A percentile compares a stretch with the other conserved stretches of the same genome.
Evolutionary conservation across 2,329 filamentous ascomycete genomes (phyloP).

Genomic region (Colletotrichum phormii): DNA sequence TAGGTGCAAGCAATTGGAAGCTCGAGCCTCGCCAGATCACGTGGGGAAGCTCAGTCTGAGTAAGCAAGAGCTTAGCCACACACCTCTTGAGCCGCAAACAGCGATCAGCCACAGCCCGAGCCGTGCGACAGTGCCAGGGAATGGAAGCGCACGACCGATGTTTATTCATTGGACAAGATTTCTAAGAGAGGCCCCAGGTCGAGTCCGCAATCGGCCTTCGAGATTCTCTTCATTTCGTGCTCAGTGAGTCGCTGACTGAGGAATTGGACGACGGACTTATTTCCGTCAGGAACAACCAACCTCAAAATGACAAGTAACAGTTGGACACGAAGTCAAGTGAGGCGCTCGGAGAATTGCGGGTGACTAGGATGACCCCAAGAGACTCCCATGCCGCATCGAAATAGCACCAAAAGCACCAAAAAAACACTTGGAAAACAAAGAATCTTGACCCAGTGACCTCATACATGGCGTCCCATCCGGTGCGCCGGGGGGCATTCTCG

Average conservation of each 20-base stretch:
- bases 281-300: constrained; percentile 7
- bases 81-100: too few relatives aligned
- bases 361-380: constrained; percentile 25
- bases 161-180: constrained; percentile 2
- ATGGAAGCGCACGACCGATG: background rate
- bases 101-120: background rate
- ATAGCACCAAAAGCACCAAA: background rate
- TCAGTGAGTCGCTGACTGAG: background rate
- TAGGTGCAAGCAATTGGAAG: constrained; percentile 32
- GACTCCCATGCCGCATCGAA: constrained; percentile 29
- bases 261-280: constrained; percentile 9
- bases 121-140: background rate
- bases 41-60: background rate
- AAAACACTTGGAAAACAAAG: constrained; percentile 5
- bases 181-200: background rate
- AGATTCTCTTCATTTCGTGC: constrained; percentile 1
- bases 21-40: constrained; percentile 38
- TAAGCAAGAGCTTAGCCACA: background rate
- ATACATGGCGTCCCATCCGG: constrained; percentile 25
- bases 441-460: constrained; percentile 30
- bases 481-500: constrained; percentile 23
- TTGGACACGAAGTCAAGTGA: constrained; percentile 18
- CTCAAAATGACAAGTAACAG: constrained; percentile 10
- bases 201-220: constrained; percentile 28
- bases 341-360: constrained; percentile 31